Conservation (phyloP, 2,329 filamentous ascomycete species). For the Metarhizium anisopliae region DNA sequence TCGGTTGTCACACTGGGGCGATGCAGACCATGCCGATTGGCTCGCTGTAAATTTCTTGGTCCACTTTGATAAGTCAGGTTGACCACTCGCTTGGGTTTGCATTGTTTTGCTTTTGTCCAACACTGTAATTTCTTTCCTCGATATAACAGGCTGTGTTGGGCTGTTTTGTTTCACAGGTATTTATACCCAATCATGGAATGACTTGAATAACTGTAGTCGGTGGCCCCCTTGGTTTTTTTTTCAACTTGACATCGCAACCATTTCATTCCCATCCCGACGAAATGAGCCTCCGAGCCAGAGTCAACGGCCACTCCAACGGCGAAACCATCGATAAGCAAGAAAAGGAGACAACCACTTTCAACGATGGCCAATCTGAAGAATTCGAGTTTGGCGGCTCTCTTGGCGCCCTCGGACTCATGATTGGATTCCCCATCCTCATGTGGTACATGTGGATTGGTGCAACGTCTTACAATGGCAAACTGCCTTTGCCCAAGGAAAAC, state of each 20-base stretch:
- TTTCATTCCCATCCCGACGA: no score
- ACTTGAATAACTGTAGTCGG: no score
- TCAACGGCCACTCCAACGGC: background rate
- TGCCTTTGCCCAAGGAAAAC: constrained; percentile 56
- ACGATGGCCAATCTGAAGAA: constrained; percentile 33
- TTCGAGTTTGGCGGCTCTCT: constrained; percentile 79
- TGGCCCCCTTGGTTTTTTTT: no score
- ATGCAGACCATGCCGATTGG: constrained; percentile 8
- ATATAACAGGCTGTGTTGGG: background rate
- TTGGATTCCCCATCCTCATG: constrained; percentile 83
- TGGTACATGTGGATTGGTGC: constrained; percentile 98
- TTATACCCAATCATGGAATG: background rate
- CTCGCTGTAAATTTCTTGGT: constrained; percentile 19
- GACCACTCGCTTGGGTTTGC: background rate
- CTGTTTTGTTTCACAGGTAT: background rate
- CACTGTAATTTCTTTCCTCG: background rate
- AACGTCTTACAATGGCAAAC: constrained; percentile 77
- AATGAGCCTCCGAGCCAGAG: background rate
- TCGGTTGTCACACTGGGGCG: background rate
- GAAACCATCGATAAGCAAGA: background rate
- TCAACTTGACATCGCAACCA: no score
- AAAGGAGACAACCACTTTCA: background rate
- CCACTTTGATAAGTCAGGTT: constrained; percentile 5
- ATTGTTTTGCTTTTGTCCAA: background rate
- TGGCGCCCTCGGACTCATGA: constrained; percentile 79